Conservation (phyloP, 2,329 filamentous ascomycete species). For the Graphiopsis chlorocephala region DNA sequence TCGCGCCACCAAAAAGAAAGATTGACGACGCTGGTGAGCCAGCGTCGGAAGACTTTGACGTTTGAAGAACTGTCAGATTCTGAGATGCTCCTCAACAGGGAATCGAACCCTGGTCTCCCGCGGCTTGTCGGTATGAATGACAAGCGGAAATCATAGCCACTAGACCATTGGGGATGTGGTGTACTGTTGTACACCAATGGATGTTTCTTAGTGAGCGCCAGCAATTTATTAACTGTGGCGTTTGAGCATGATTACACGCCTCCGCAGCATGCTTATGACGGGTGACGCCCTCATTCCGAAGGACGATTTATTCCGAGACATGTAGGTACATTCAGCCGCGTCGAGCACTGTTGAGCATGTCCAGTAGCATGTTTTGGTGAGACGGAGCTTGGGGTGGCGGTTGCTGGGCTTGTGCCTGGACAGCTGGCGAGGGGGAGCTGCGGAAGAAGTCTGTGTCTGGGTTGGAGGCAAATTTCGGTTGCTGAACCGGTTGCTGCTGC, state of each 20-base stretch:
- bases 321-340: conserved; percentile 3
- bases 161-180: conserved; percentile 16
- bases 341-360: conserved; percentile 29
- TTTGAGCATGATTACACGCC: neutral
- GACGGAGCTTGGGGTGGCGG: conserved; percentile 15
- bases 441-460: conserved; percentile 30
- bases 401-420: conserved; percentile 15
- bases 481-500: conserved; percentile 14
- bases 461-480: conserved; percentile 19
- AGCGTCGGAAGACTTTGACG: conserved; percentile 11
- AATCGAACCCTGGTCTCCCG: conserved; percentile 17
- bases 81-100: conserved; percentile 15
- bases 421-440: conserved; percentile 15
- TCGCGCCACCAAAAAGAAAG: neutral
- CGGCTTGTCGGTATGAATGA: conserved; percentile 10
- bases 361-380: conserved; percentile 26
- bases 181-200: conserved; percentile 13
- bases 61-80: conserved; percentile 4
- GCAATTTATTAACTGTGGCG: neutral
- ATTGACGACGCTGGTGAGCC: conserved; percentile 3
- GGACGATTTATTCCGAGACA: neutral
- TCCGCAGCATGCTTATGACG: neutral
- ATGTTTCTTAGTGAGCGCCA: neutral
- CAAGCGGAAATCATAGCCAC: conserved; percentile 16
- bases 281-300: neutral